phyloP scores from a whole-genome alignment of 257 asterid species.

The Solanum bukasovii region DNA sequence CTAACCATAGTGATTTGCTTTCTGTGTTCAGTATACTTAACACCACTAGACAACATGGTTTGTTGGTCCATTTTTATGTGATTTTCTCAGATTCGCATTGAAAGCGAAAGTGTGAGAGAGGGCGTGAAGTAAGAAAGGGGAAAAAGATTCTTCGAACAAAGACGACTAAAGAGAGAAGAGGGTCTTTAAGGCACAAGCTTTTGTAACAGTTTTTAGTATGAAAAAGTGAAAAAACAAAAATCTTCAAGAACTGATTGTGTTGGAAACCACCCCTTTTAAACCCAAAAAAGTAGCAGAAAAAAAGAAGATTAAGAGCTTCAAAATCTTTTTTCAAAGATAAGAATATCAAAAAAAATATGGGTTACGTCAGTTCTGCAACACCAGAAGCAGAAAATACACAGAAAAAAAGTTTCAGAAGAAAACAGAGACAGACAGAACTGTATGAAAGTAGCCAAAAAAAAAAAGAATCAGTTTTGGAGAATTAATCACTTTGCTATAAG shows the following conservation, averaged over 20 bases:
- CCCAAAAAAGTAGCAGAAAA: background rate
- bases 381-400: background rate
- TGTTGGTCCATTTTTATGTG: constrained; percentile 5
- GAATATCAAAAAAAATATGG: background rate
- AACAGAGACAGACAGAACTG: constrained; percentile 11
- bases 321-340: background rate
- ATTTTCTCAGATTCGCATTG: constrained; percentile 60
- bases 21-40: constrained; percentile 56
- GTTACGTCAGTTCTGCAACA: background rate
- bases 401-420: background rate
- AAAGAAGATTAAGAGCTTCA: background rate
- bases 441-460: background rate
- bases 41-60: constrained; percentile 18
- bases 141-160: constrained; percentile 35
- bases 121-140: constrained; percentile 13
- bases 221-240: background rate
- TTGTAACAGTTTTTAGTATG: constrained; percentile 1
- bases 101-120: constrained; percentile 24
- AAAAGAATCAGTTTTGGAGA: constrained; percentile 3
- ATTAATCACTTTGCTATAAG: constrained; percentile 1
- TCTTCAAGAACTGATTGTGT: background rate
- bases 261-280: background rate
- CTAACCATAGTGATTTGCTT: constrained; percentile 29
- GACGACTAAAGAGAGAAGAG: constrained; percentile 12
- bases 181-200: constrained; percentile 25